These are phyloP conservation scores for Quercus alba DNA, from an alignment of 306 rosid species.

Conservation along the genomic window DNA sequence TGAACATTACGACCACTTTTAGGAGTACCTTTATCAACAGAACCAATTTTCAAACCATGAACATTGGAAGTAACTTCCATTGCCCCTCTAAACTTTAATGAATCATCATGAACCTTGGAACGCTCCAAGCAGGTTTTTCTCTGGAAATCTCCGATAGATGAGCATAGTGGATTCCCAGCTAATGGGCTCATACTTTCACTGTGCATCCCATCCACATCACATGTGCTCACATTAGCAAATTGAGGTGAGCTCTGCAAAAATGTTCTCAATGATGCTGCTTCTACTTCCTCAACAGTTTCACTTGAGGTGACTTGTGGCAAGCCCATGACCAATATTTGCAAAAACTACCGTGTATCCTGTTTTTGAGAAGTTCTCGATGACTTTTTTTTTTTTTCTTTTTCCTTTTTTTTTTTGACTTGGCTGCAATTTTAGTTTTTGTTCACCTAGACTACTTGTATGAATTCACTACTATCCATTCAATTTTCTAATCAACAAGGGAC, in stretches of 20 bases:
- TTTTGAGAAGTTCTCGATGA: constrained; percentile 13
- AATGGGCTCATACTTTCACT: constrained; percentile 33
- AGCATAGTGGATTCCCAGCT: constrained; percentile 37
- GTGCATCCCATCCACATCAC: constrained; percentile 45
- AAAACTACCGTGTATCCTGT: constrained; percentile 16
- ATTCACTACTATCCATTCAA: background rate
- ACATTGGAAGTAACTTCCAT: constrained; percentile 60
- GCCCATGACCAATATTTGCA: constrained; percentile 54
- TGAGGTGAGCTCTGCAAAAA: constrained; percentile 54
- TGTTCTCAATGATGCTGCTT: constrained; percentile 35
- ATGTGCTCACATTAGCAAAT: constrained; percentile 51
- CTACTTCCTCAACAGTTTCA: constrained; percentile 56
- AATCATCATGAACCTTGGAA: constrained; percentile 43
- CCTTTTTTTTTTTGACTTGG: background rate
- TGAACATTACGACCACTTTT: constrained; percentile 48
- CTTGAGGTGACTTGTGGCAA: constrained; percentile 69
- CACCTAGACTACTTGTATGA: constrained; percentile 21
- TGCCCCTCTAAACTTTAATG: constrained; percentile 42
- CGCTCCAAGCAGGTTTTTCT: constrained; percentile 45
- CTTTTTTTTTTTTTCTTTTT: constrained; percentile 12
- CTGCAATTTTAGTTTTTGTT: constrained; percentile 13
- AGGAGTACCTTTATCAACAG: constrained; percentile 41
- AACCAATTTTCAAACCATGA: constrained; percentile 56
- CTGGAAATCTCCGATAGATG: constrained; percentile 54
- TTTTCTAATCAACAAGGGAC: constrained; percentile 3